phyloP scores from a whole-genome alignment of 441 rosid species.

The Euphorbia celastroides region DNA sequence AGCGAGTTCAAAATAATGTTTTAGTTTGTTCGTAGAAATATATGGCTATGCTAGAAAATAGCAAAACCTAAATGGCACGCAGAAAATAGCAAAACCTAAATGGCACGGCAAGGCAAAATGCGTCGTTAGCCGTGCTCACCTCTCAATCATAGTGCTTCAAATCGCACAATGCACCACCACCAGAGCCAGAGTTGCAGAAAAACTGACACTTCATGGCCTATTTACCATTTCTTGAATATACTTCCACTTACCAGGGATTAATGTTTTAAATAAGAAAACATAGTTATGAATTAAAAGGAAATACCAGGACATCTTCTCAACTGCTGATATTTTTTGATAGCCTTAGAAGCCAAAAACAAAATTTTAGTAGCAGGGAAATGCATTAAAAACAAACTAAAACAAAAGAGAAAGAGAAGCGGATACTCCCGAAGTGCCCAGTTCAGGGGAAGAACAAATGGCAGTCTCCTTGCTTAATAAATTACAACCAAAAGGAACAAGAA shows the following conservation, averaged over 20 bases:
- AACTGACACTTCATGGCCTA: constrained; percentile 62
- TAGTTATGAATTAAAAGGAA: constrained; percentile 33
- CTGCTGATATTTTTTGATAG: constrained; percentile 61
- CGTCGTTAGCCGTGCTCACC: constrained; percentile 95
- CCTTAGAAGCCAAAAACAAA: constrained; percentile 59
- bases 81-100: constrained; percentile 44
- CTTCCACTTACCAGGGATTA: constrained; percentile 96
- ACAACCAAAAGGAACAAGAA: constrained; percentile 39
- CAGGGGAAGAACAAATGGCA: constrained; percentile 38
- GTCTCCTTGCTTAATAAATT: constrained; percentile 50
- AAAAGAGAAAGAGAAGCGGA: constrained; percentile 45
- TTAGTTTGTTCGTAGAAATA: constrained; percentile 19
- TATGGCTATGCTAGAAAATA: constrained; percentile 29
- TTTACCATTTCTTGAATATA: constrained; percentile 59
- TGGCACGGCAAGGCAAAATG: constrained; percentile 87
- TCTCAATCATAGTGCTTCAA: constrained; percentile 73
- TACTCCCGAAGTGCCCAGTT: constrained; percentile 60
- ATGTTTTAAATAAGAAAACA: constrained; percentile 31
- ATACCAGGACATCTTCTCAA: constrained; percentile 81
- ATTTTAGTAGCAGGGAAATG: constrained; percentile 47
- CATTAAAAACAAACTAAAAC: constrained; percentile 31
- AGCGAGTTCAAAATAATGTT: constrained; percentile 2
- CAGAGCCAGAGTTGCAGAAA: constrained; percentile 77
- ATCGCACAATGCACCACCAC: constrained; percentile 81
- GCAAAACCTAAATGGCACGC: constrained; percentile 60